Base-by-base conservation (phyloP, 2,329 filamentous ascomycete species). In the Aureobasidium vineae region DNA sequence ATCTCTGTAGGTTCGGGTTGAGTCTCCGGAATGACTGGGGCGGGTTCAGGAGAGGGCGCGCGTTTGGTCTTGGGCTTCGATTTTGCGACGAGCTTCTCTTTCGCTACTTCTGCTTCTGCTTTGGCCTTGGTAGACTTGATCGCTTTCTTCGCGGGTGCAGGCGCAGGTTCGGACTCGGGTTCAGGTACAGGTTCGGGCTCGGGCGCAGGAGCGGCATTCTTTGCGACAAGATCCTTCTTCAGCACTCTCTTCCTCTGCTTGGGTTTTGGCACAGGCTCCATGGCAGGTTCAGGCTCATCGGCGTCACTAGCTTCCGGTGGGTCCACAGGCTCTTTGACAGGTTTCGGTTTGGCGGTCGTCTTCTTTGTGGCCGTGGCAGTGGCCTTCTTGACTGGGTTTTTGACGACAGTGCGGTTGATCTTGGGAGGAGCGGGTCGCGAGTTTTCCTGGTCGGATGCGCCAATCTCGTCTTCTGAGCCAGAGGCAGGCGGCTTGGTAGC, bases 11-110 rank as follows among this genome's bases (percentile, higher is more conserved):
- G 72, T 50, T 82, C 79, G 23, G 71, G 74, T 63, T 83, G 80
- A 43, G 80, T 82, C 72, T 83, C 81, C 1, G 79, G 79, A 28
- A 82, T 81, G 1, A 76, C 76, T 41, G 70, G 70, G 63, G 78
- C 71, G 6, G 74, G 74, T 67, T 79, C 77, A 16, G 71, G 70
- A 33, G 73, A 74, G 2, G 73, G 70, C 5, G 73, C 72, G 54
- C 76, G 71, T 71, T 75, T 74, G 10, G 52, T 28, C 31, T 65
- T 66, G 15, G 64, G 11, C 36, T 66, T 66, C n/a, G 53, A 4
- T 36, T 56, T 57, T 56, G 40, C n/a, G 38, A 43, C 45, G 0
- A 43, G 41, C 45, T 66, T 66, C 23, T 61, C 66, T 36, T 66
- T 45, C 1, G 57, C 67, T 70, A 50, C 40, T 31, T 43, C 54